Evolutionary conservation across 768 basidiomycete species (phyloP).

Genomic region (Tremella yokohamensis): DNA sequence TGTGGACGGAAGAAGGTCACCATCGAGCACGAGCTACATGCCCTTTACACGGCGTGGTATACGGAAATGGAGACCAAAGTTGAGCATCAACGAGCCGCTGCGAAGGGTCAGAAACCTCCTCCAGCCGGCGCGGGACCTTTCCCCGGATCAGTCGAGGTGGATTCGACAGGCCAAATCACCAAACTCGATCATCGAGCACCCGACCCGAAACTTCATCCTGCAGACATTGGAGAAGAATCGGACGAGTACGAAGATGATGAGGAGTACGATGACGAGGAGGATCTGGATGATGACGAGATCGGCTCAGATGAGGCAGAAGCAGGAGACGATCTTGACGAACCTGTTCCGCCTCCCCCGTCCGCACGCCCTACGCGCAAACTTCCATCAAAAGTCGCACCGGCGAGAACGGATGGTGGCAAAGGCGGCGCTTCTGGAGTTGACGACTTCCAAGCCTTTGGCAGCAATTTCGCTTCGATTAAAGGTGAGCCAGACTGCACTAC

Average conservation of each 20-base stretch:
- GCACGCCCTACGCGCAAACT: slow-evolving; percentile 24
- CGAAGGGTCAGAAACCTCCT: slow-evolving; percentile 74
- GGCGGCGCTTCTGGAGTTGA: slow-evolving; percentile 45
- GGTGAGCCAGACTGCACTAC: slow-evolving; percentile 40
- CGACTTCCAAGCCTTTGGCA: slow-evolving; percentile 75
- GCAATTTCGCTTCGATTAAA: slow-evolving; percentile 68
- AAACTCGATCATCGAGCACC: slow-evolving; percentile 53
- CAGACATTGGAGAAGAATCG: slow-evolving; percentile 54
- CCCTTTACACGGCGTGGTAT: slow-evolving; percentile 99
- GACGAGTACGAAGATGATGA: slow-evolving; percentile 53
- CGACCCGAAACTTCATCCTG: slow-evolving; percentile 24
- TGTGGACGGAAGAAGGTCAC: slow-evolving; percentile 96
- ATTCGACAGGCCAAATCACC: slow-evolving; percentile 77
- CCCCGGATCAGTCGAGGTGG: slow-evolving; percentile 94
- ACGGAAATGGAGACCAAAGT: slow-evolving; percentile 99
- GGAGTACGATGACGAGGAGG: slow-evolving; percentile 49
- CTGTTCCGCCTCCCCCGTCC: slow-evolving; percentile 52
- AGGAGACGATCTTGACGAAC: slow-evolving; percentile 62
- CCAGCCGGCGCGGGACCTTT: slow-evolving; percentile 96
- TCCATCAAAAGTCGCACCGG: slow-evolving; percentile 20
- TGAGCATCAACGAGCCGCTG: slow-evolving; percentile 67
- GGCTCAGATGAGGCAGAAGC: slow-evolving; percentile 58
- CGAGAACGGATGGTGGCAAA: slow-evolving; percentile 29
- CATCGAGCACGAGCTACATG: slow-evolving; percentile 99
- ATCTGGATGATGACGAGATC: slow-evolving; percentile 62